Evolutionary conservation across 2,329 filamentous ascomycete genomes (phyloP), one percentile per base, ranked within the genome.

Genomic region (Alternaria tenuissima): DNA sequence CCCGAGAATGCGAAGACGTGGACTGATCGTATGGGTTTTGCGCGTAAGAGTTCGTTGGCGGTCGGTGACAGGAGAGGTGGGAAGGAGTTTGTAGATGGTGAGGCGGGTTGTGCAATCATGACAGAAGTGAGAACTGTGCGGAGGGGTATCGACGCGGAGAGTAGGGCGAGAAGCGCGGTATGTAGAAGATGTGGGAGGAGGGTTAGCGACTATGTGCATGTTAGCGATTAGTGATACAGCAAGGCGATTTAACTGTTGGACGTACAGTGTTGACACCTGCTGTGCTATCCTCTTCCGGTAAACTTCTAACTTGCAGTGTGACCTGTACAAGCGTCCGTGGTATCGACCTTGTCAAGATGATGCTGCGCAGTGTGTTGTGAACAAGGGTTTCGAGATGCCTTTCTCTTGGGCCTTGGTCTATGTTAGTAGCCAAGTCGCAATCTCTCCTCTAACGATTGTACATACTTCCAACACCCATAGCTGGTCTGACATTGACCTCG

Each of bases 401-500:
- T 64, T 85, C 84, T 66, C 77, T 75, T 7, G 81, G 79, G 42
- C 79, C 82, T 81, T 44, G 22, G 1, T 0, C 2, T 14, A 11
- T 26, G 38, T 65, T 48, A 44, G 56, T 9, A 20, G 1, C 26
- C 3, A 1, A 16, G 52, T 28, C 5, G 8, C 46, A 8, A 36
- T 14, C 7, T 1, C 18, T 3, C 18, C 5, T 7, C 18, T 9
- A 48, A 7, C 30, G 3, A 8, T 30, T 16, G 20, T 34, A 54
- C 52, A 34, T 41, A 48, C 93, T 91, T 82, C 91, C 93, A 46
- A 95, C 89, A 16, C 94, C 94, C 65, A 90, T 89, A 36, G 91
- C 90, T 49, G 94, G 94, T 77, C 95, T 88, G 66, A 99, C 87
- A 76, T 94, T 89, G 59, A 99, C 92, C 79, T 98, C 95, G 66